Conservation (phyloP, 129 eudicot genomes). For the Lonicera japonica region DNA sequence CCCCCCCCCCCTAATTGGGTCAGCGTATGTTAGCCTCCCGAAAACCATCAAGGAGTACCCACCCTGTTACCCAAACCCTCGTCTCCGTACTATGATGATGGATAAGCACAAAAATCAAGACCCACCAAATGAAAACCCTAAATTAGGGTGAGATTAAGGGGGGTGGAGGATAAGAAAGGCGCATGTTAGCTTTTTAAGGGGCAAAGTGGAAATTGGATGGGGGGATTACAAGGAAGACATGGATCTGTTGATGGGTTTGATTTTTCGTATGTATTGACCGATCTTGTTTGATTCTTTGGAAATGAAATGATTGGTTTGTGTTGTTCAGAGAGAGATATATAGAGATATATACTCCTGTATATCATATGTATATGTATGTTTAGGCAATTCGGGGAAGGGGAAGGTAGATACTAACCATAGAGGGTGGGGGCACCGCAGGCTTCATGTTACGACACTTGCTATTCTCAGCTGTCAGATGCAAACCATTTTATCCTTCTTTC, state of each 20-base stretch:
- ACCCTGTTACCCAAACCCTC: constrained; percentile 29
- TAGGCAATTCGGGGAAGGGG: too few species aligned
- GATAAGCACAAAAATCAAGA: constrained; percentile 1
- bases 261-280: too few species aligned
- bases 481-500: too few species aligned
- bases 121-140: background rate
- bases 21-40: constrained; percentile 34
- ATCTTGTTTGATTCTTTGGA: too few species aligned
- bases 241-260: too few species aligned
- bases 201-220: too few species aligned
- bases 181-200: background rate
- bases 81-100: constrained; percentile 13
- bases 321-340: background rate
- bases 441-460: too few species aligned
- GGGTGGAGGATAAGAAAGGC: background rate
- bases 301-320: too few species aligned
- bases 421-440: too few species aligned
- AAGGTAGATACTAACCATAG: too few species aligned
- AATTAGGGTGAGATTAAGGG: background rate
- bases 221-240: background rate
- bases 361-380: background rate
- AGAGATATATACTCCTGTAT: too few species aligned
- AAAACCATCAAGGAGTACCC: constrained; percentile 32
- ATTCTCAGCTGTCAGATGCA: too few species aligned
- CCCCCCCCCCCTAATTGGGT: constrained; percentile 34